Conservation (phyloP, 2,329 filamentous ascomycete genomes). For the Xylaria sp. region DNA sequence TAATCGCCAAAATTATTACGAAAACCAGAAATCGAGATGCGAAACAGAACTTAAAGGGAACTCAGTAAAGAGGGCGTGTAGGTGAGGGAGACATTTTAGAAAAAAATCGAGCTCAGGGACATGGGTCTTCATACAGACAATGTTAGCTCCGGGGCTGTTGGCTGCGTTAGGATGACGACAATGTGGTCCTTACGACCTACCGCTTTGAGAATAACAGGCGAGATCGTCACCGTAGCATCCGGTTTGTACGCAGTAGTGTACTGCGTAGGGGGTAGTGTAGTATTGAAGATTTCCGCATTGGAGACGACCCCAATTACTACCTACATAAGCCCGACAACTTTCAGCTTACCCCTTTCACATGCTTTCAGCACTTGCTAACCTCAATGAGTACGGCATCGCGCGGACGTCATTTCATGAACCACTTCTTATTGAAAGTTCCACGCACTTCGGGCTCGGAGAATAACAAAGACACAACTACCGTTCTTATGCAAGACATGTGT, state of each 20-base stretch:
- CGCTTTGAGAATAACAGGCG: conserved; percentile 30
- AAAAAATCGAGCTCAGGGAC: conserved; percentile 2
- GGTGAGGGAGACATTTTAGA: conserved; percentile 21
- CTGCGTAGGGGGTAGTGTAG: too few relatives aligned
- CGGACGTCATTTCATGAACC: not conserved
- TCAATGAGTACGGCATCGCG: not conserved
- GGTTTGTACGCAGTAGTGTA: conserved; percentile 3
- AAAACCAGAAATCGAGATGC: conserved; percentile 1
- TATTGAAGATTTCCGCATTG: conserved; percentile 10
- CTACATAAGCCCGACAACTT: not conserved
- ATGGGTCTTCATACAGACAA: conserved; percentile 8
- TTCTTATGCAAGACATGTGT: conserved; percentile 25
- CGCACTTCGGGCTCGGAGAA: not conserved
- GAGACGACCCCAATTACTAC: conserved; percentile 9
- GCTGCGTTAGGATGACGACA: conserved; percentile 6
- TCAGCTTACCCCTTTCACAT: conserved; percentile 9
- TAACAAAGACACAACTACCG: not conserved
- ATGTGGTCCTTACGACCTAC: conserved; percentile 27
- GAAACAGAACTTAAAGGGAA: conserved; percentile 8
- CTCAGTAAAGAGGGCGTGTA: conserved; percentile 3
- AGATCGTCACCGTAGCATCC: conserved; percentile 18
- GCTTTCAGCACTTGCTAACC: conserved; percentile 4
- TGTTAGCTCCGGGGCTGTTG: conserved; percentile 20
- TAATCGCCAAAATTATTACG: conserved; percentile 3
- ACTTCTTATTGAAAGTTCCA: not conserved